phyloP scores from a whole-genome alignment of 2,329 filamentous ascomycete genomes.

The Fusarium haematococcum region DNA sequence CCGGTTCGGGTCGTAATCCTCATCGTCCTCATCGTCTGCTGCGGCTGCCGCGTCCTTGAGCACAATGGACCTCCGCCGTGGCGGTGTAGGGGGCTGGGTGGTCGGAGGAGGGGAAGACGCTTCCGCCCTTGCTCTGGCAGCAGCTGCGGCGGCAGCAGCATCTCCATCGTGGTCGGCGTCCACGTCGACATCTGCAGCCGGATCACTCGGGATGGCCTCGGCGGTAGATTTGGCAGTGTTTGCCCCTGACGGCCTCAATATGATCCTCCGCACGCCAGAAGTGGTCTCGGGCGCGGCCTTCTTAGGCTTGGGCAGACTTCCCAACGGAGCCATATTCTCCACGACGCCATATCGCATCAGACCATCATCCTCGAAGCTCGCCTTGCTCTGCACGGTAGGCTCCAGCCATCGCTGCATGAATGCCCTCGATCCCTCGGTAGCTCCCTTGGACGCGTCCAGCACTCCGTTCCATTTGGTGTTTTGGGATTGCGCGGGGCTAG shows the following conservation, averaged over 20 bases:
- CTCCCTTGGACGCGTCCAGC: slow-evolving; percentile 53
- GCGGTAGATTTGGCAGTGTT: slow-evolving; percentile 43
- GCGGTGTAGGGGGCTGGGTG: slow-evolving; percentile 41
- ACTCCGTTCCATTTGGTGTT: slow-evolving; percentile 47
- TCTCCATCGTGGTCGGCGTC: slow-evolving; percentile 14
- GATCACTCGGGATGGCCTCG: slow-evolving; percentile 34
- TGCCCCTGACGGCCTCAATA: slow-evolving; percentile 56
- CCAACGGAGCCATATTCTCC: slow-evolving; percentile 86
- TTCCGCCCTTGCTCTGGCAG: slow-evolving; percentile 32
- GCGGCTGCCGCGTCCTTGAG: slow-evolving; percentile 48
- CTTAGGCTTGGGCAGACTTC: slow-evolving; percentile 74
- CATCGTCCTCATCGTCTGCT: slow-evolving; percentile 54
- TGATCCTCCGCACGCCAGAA: slow-evolving; percentile 56
- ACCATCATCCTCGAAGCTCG: slow-evolving; percentile 84
- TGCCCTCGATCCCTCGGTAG: slow-evolving; percentile 54
- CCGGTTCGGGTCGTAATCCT: slow-evolving; percentile 58
- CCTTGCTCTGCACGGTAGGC: slow-evolving; percentile 67
- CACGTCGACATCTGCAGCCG: slow-evolving; percentile 39
- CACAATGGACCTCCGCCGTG: slow-evolving; percentile 42
- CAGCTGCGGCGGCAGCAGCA: slow-evolving; percentile 37
- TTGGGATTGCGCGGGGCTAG: slow-evolving; percentile 61
- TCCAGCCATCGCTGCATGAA: slow-evolving; percentile 71
- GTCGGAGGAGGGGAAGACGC: slow-evolving; percentile 39
- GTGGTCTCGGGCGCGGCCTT: slow-evolving; percentile 47
- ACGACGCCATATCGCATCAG: slow-evolving; percentile 81